phyloP scores from a whole-genome alignment of 2,329 filamentous ascomycete species.

The Alternaria tenuissima region DNA sequence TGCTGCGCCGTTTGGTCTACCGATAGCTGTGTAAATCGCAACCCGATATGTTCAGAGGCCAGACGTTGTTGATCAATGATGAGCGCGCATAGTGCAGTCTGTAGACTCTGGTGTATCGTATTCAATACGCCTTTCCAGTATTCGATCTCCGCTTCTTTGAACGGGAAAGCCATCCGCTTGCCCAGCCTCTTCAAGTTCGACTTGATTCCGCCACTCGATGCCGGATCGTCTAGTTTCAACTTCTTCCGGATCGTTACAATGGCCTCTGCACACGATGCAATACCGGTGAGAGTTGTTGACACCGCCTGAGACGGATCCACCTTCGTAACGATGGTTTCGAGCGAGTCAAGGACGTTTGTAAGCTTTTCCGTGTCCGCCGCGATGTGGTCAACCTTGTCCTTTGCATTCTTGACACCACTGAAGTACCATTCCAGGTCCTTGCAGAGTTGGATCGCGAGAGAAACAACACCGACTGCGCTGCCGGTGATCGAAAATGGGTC shows the following conservation, averaged over 20 bases:
- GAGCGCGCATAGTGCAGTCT: not conserved
- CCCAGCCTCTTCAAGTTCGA: not conserved
- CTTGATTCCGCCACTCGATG: not conserved
- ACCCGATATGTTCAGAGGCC: not conserved
- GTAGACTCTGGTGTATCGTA: not conserved
- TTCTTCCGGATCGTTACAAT: not conserved
- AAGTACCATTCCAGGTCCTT: not conserved
- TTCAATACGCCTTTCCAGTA: not conserved
- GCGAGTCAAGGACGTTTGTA: rapidly evolving
- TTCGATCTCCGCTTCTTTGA: not conserved
- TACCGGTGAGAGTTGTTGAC: not conserved
- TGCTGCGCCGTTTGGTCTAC: not conserved
- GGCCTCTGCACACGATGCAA: not conserved
- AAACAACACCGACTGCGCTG: not conserved
- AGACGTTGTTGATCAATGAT: not conserved
- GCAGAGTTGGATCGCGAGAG: not conserved
- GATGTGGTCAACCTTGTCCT: not conserved
- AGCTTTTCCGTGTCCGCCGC: not conserved
- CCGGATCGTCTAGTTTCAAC: not conserved
- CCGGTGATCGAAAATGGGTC: not conserved
- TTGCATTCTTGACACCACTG: not conserved
- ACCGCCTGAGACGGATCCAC: not conserved
- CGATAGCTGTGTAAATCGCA: not conserved
- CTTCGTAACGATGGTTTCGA: rapidly evolving
- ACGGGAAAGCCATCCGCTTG: not conserved